phyloP scores from a whole-genome alignment of 306 rosid genomes.

The Gleditsia sinensis region DNA sequence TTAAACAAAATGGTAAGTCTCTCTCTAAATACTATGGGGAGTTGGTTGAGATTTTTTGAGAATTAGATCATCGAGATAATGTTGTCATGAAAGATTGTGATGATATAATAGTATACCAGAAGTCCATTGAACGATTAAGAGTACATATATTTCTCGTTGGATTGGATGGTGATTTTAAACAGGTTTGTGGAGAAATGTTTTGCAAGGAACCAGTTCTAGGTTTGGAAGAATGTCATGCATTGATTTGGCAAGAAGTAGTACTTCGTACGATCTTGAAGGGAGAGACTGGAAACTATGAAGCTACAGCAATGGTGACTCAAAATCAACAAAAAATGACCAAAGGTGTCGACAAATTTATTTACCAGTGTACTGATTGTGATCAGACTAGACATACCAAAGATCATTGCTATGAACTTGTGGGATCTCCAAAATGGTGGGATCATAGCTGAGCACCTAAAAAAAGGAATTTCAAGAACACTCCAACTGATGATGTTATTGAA shows the following conservation, averaged over 20 bases:
- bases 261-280: neutral
- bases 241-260: neutral
- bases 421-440: conserved; percentile 33
- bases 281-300: neutral
- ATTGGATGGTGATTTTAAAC: neutral
- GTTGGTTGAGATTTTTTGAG: neutral
- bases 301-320: neutral
- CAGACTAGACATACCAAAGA: conserved; percentile 12
- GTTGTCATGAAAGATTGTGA: neutral
- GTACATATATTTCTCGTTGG: conserved; percentile 4
- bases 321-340: neutral
- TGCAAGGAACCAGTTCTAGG: neutral
- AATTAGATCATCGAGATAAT: conserved; percentile 12
- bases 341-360: neutral
- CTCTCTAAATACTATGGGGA: neutral
- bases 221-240: neutral
- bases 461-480: neutral
- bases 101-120: neutral
- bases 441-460: neutral
- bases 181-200: neutral
- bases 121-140: neutral
- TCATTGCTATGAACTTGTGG: conserved; percentile 6
- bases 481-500: neutral
- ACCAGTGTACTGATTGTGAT: conserved; percentile 9
- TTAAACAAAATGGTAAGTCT: neutral